Percentiles rank a stretch among this genome's conserved stretches.
phyloP scores from a whole-genome alignment of 2,329 filamentous ascomycete genomes.

The Pseudomassariella vexata region DNA sequence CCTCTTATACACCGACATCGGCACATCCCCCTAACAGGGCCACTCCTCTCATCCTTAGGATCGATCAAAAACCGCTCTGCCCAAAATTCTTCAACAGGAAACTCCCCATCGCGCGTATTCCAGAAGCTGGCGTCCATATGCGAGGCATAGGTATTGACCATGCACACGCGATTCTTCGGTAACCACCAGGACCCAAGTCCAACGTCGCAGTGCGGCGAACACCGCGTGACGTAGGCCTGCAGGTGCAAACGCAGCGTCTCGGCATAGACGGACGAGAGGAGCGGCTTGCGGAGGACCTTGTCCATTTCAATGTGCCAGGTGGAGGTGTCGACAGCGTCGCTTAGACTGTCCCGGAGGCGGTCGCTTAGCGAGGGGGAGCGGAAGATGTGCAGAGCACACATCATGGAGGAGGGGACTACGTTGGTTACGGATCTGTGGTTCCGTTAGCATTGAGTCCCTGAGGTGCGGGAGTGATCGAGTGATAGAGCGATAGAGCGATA shows the following conservation, averaged over 20 bases:
- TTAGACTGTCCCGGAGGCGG: no score
- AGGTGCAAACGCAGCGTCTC: slow-evolving; percentile 14
- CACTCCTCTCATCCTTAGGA: slow-evolving; percentile 12
- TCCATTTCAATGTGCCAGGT: no score
- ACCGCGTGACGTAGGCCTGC: slow-evolving; percentile 10
- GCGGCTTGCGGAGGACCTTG: slow-evolving; percentile 13
- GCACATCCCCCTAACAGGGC: slow-evolving; percentile 9
- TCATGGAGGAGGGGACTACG: no score
- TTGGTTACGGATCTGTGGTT: no score
- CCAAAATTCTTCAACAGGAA: slow-evolving; percentile 16
- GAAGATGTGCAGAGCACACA: no score
- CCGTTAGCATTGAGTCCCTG: no score
- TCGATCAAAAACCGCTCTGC: slow-evolving; percentile 14
- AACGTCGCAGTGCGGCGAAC: slow-evolving; percentile 12
- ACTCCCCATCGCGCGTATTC: slow-evolving; percentile 13
- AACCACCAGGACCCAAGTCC: slow-evolving; percentile 11
- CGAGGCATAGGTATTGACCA: slow-evolving; percentile 10
- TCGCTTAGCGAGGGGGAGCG: no score
- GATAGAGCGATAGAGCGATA: no score
- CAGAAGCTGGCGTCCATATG: slow-evolving; percentile 15
- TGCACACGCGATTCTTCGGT: slow-evolving; percentile 10
- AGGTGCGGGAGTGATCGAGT: no score
- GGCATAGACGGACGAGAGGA: slow-evolving; percentile 15
- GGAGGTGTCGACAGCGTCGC: no score
- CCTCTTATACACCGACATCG: neutral